phyloP scores from a whole-genome alignment of 257 asterid genomes.

The Nicotiana paniculata region DNA sequence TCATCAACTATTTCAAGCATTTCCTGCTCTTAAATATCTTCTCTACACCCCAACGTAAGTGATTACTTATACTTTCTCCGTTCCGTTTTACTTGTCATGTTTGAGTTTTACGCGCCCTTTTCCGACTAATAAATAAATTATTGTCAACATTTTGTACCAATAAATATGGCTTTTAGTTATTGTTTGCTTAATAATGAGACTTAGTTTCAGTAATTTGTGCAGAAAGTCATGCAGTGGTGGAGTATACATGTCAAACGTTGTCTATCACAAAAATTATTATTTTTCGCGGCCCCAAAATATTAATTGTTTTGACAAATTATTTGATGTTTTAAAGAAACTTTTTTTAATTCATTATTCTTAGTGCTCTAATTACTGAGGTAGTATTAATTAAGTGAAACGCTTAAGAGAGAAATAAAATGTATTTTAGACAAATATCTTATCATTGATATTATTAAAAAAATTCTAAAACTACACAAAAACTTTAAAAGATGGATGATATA shows the following conservation, averaged over 20 bases:
- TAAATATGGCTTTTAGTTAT: neutral
- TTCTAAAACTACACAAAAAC: too few species aligned
- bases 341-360: neutral
- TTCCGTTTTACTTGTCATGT: too few species aligned
- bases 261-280: neutral
- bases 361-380: too few species aligned
- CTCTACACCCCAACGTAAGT: conserved; percentile 86
- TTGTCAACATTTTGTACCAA: neutral
- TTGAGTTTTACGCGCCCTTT: too few species aligned
- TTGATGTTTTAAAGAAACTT: too few species aligned
- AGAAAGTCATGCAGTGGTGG: neutral
- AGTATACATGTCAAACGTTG: neutral
- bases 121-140: neutral
- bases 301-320: neutral
- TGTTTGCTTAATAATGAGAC: neutral
- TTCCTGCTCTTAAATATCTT: conserved; percentile 57
- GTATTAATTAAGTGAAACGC: neutral
- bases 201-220: neutral
- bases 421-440: neutral
- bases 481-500: too few species aligned
- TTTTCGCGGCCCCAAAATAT: too few species aligned
- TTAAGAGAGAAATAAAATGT: neutral
- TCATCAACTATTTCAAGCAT: conserved; percentile 49
- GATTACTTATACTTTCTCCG: neutral
- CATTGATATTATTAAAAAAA: too few species aligned